Percentiles rank a stretch among this genome's conserved stretches.
These are phyloP conservation scores for Suillus occidentalis DNA, from an alignment of 768 basidiomycete species.

Conservation along the genomic window DNA sequence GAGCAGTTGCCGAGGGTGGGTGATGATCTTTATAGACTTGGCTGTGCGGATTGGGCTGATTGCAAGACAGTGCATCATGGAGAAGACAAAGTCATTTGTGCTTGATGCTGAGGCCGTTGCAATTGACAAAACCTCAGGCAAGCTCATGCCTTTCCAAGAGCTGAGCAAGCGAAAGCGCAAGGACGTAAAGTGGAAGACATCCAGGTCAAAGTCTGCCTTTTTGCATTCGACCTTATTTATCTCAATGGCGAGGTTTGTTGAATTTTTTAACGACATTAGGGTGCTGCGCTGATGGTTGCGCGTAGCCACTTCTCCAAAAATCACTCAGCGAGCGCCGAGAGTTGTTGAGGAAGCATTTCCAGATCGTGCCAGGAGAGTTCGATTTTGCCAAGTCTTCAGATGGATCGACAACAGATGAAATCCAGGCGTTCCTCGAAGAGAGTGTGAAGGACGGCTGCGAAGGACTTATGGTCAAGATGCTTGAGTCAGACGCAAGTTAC, in stretches of 20 bases:
- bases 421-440: constrained; percentile 91
- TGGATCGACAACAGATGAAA: constrained; percentile 86
- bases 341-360: constrained; percentile 78
- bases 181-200: constrained; percentile 98
- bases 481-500: constrained; percentile 86
- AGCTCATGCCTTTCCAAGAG: constrained; percentile 97
- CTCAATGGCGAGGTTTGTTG: constrained; percentile 85
- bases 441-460: constrained; percentile 99
- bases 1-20: constrained; percentile 85
- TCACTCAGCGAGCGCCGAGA: constrained; percentile 74
- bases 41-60: not conserved
- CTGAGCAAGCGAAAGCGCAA: constrained; percentile 93
- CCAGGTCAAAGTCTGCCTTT: constrained; percentile 93
- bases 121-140: constrained; percentile 79
- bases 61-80: constrained; percentile 74
- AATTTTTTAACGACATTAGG: constrained; percentile 1
- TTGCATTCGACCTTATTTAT: constrained; percentile 95
- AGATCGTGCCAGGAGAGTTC: constrained; percentile 84
- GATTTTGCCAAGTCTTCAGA: constrained; percentile 92
- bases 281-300: not conserved
- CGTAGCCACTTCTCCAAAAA: constrained; percentile 79
- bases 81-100: constrained; percentile 84
- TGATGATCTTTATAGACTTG: constrained; percentile 3
- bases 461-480: constrained; percentile 99
- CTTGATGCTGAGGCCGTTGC: constrained; percentile 97